Conservation (phyloP, 2,329 filamentous ascomycete species). For the Macroventuria anomochaeta region DNA sequence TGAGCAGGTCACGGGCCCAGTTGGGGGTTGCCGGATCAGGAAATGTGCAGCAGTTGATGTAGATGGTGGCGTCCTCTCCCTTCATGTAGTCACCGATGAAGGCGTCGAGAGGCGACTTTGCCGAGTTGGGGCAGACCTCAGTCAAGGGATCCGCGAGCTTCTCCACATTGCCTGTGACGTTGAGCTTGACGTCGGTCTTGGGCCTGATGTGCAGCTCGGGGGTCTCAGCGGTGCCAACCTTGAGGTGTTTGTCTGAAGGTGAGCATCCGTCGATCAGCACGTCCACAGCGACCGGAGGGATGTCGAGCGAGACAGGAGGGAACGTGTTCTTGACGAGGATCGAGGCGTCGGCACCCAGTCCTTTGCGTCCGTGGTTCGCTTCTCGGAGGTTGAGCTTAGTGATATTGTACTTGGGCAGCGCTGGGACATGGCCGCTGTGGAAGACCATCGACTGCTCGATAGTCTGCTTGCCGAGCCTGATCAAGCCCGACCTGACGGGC, state of each 20-base stretch:
- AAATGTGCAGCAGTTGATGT: slow-evolving; percentile 77
- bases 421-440: slow-evolving; percentile 77
- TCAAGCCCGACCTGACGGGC: slow-evolving; percentile 76
- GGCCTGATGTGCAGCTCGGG: slow-evolving; percentile 71
- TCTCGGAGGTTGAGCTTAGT: slow-evolving; percentile 81
- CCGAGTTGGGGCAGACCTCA: slow-evolving; percentile 74
- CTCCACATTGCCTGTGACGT: slow-evolving; percentile 74
- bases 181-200: slow-evolving; percentile 68
- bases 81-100: slow-evolving; percentile 82
- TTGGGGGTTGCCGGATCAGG: slow-evolving; percentile 72
- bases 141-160: slow-evolving; percentile 77
- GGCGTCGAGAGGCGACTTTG: slow-evolving; percentile 82
- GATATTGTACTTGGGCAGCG: slow-evolving; percentile 82
- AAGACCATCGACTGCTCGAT: slow-evolving; percentile 78
- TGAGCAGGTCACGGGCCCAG: slow-evolving; percentile 83
- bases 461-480: slow-evolving; percentile 78
- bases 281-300: slow-evolving; percentile 83
- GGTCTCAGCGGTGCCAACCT: slow-evolving; percentile 78
- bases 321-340: slow-evolving; percentile 76
- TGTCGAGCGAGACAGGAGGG: slow-evolving; percentile 75
- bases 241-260: slow-evolving; percentile 73
- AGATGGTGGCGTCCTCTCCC: slow-evolving; percentile 78
- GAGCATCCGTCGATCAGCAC: slow-evolving; percentile 84
- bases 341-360: slow-evolving; percentile 81
- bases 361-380: slow-evolving; percentile 62